These are phyloP conservation scores for Penicillium egyptiacum DNA, from an alignment of 495 filamentous ascomycete genomes.

Conservation along the genomic window DNA sequence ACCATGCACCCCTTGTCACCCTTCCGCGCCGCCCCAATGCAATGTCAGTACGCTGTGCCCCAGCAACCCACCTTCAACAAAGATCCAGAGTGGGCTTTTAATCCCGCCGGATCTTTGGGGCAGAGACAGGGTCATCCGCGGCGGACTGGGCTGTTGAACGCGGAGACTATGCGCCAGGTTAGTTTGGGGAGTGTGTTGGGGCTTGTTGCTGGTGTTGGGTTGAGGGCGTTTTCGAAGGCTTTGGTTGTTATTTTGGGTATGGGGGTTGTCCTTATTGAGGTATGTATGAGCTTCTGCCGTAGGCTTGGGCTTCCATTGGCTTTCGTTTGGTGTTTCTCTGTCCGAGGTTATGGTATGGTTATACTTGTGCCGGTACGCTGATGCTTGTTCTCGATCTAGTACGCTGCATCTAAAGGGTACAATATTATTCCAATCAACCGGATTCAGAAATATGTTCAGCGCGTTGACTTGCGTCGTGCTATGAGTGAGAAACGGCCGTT, in stretches of 20 bases:
- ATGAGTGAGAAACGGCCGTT: conserved; percentile 70
- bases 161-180: conserved; percentile 62
- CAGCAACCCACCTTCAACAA: conserved; percentile 18
- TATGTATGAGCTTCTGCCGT: conserved; percentile 35
- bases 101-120: conserved; percentile 20
- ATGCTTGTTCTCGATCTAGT: conserved; percentile 41
- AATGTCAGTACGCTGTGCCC: conserved; percentile 41
- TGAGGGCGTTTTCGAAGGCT: conserved; percentile 73
- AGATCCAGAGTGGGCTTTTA: conserved; percentile 33
- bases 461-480: conserved; percentile 56
- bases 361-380: not conserved
- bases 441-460: conserved; percentile 60
- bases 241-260: conserved; percentile 72
- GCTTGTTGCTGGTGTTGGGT: conserved; percentile 65
- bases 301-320: not conserved
- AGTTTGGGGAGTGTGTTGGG: conserved; percentile 69
- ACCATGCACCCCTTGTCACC: conserved; percentile 38
- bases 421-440: conserved; percentile 62
- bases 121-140: conserved; percentile 31
- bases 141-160: conserved; percentile 31
- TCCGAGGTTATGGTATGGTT: not conserved
- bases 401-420: conserved; percentile 70
- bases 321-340: not conserved
- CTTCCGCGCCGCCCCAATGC: conserved; percentile 41
- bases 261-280: conserved; percentile 68